A percentile compares a stretch with the other conserved stretches of the same genome.
Evolutionary conservation across 768 basidiomycete species (phyloP).

Genomic region (Pholiota molesta): DNA sequence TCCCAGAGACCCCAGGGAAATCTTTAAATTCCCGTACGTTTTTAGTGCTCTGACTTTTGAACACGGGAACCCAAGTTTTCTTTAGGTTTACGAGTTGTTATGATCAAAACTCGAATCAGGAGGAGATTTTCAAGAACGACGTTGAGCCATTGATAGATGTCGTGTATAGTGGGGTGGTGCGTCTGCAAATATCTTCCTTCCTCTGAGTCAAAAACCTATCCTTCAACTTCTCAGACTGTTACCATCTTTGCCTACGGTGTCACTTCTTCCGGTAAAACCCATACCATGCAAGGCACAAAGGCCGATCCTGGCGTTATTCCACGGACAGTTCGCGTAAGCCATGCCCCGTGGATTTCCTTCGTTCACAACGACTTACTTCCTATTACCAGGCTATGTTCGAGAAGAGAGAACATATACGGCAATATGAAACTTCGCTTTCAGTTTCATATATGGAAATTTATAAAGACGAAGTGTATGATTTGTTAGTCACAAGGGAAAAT

Average conservation of each 20-base stretch:
- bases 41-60: background rate
- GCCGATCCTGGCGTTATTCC: slow-evolving; percentile 85
- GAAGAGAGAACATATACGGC: slow-evolving; percentile 40
- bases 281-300: slow-evolving; percentile 87
- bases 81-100: slow-evolving; percentile 76
- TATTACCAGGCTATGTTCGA: slow-evolving; percentile 56
- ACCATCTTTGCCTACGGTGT: slow-evolving; percentile 93
- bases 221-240: slow-evolving; percentile 55
- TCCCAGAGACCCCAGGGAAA: slow-evolving; percentile 65
- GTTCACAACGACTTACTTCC: background rate
- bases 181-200: slow-evolving; percentile 25
- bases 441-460: slow-evolving; percentile 91
- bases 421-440: slow-evolving; percentile 48
- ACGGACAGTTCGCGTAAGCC: slow-evolving; percentile 68
- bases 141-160: slow-evolving; percentile 79
- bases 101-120: slow-evolving; percentile 68
- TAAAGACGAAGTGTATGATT: slow-evolving; percentile 89
- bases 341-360: background rate
- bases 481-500: slow-evolving; percentile 72
- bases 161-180: slow-evolving; percentile 74
- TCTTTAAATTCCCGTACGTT: slow-evolving; percentile 79
- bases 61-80: background rate
- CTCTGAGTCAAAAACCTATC: background rate
- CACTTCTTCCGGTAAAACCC: slow-evolving; percentile 89
- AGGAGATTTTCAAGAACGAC: slow-evolving; percentile 76